Conservation (phyloP, 805 yeast genomes). For the Candida coquimbonensis region DNA sequence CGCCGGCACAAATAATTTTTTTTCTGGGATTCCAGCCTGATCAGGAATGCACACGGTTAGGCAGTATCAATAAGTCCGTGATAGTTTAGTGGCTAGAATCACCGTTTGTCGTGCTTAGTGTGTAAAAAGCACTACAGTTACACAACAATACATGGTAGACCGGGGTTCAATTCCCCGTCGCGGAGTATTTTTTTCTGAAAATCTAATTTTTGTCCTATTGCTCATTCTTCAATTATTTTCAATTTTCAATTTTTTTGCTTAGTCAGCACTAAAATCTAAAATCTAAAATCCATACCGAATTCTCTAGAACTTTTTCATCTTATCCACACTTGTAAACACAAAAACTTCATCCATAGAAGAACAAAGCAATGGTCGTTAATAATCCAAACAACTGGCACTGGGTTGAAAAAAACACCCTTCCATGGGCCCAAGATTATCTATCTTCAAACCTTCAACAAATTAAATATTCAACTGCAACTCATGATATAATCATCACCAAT, state of each 20-base stretch:
- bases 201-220: too few species aligned
- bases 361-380: constrained; percentile 48
- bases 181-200: background rate
- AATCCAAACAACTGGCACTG: constrained; percentile 77
- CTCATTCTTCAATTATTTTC: too few species aligned
- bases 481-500: constrained; percentile 29
- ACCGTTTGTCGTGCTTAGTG: background rate
- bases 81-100: background rate
- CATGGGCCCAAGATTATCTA: constrained; percentile 54
- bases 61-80: background rate
- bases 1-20: too few species aligned
- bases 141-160: background rate
- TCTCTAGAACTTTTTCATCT: too few species aligned
- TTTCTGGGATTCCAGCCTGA: too few species aligned
- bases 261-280: too few species aligned
- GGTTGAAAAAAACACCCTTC: constrained; percentile 62
- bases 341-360: too few species aligned
- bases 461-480: constrained; percentile 16
- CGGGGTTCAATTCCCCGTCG: background rate
- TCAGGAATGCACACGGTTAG: too few species aligned
- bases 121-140: too few species aligned
- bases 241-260: too few species aligned
- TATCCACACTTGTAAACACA: too few species aligned
- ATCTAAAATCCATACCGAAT: too few species aligned
- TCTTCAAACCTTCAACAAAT: constrained; percentile 28